Evolutionary conservation across 805 yeast species (phyloP).

Genomic region (Kodamaea laetipori): DNA sequence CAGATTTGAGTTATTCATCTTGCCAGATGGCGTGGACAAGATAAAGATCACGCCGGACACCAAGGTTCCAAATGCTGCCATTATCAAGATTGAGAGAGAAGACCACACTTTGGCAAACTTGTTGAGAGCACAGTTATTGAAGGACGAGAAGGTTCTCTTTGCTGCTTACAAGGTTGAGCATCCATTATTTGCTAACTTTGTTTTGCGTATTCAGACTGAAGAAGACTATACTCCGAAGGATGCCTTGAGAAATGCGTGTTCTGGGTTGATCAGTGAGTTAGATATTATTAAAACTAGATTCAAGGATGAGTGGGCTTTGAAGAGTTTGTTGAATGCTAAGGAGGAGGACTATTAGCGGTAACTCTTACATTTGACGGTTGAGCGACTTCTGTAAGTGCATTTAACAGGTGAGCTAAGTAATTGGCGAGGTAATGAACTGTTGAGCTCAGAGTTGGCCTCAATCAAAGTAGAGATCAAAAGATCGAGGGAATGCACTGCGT

Average conservation of each 20-base stretch:
- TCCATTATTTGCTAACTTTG: constrained; percentile 93
- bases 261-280: constrained; percentile 76
- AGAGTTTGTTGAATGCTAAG: constrained; percentile 64
- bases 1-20: constrained; percentile 91
- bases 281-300: constrained; percentile 75
- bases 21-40: constrained; percentile 97
- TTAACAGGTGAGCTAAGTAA: too few species aligned
- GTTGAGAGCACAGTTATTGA: constrained; percentile 79
- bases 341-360: constrained; percentile 29
- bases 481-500: not conserved
- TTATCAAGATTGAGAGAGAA: constrained; percentile 91
- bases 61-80: constrained; percentile 92
- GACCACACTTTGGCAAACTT: constrained; percentile 96
- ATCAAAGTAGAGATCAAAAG: not conserved
- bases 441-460: too few species aligned
- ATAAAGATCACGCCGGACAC: constrained; percentile 89
- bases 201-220: constrained; percentile 92
- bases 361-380: too few species aligned
- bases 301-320: constrained; percentile 90
- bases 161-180: constrained; percentile 98
- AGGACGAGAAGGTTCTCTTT: constrained; percentile 87
- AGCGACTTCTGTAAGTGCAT: too few species aligned
- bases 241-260: constrained; percentile 89
- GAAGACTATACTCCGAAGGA: constrained; percentile 92
- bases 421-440: too few species aligned